These are phyloP conservation scores for Babesia divergens DNA, from an alignment of 169 alveolate species.

Conservation along the genomic window DNA sequence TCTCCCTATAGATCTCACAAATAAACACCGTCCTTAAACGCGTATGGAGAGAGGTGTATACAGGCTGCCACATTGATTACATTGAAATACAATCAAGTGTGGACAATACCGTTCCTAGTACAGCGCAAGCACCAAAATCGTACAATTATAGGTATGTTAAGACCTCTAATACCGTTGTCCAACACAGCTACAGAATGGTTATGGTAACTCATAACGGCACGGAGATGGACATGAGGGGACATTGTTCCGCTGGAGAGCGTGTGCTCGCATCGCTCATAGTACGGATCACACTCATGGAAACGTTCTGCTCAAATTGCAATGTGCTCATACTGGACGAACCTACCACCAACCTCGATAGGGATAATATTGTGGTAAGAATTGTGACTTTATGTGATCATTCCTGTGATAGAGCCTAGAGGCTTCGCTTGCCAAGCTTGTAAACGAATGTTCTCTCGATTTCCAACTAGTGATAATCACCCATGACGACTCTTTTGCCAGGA, in stretches of 20 bases:
- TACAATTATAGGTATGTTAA: slow-evolving; percentile 38
- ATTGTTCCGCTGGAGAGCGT: slow-evolving; percentile 97
- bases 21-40: slow-evolving; percentile 90
- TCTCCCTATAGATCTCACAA: slow-evolving; percentile 86
- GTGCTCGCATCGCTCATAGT: slow-evolving; percentile 95
- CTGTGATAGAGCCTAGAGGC: slow-evolving; percentile 58
- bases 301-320: slow-evolving; percentile 96
- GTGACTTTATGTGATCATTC: no score
- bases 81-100: slow-evolving; percentile 69
- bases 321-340: slow-evolving; percentile 99
- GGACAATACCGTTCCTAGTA: slow-evolving; percentile 21
- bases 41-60: slow-evolving; percentile 94
- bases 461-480: slow-evolving; percentile 97
- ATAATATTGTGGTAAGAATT: slow-evolving; percentile 85
- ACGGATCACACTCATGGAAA: slow-evolving; percentile 97
- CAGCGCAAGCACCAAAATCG: slow-evolving; percentile 38
- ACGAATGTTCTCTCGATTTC: slow-evolving; percentile 68
- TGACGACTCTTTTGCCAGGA: slow-evolving; percentile 93
- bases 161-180: no score
- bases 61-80: slow-evolving; percentile 92
- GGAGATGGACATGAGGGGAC: slow-evolving; percentile 91
- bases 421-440: slow-evolving; percentile 67
- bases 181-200: slow-evolving; percentile 75
- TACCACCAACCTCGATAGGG: slow-evolving; percentile 96
- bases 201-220: slow-evolving; percentile 81